Evolutionary conservation across 2,329 filamentous ascomycete species (phyloP).

Genomic region (Lachnellula occidentalis): DNA sequence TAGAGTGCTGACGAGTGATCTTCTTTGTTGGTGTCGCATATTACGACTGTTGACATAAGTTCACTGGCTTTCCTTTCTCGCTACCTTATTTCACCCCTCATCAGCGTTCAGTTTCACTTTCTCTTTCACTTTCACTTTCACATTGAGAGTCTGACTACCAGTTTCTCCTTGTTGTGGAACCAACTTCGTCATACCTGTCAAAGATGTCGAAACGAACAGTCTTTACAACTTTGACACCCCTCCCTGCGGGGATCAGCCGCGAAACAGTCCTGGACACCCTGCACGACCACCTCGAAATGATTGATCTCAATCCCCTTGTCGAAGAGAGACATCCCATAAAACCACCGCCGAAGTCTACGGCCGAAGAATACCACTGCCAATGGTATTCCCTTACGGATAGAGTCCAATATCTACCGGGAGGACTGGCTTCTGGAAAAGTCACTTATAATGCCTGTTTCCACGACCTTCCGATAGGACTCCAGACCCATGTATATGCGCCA

Average conservation of each 20-base stretch:
- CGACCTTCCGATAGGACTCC: slow-evolving; percentile 64
- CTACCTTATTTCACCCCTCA: background rate
- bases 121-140: background rate
- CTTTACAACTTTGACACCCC: slow-evolving; percentile 74
- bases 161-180: background rate
- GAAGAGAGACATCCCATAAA: slow-evolving; percentile 64
- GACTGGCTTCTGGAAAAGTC: slow-evolving; percentile 58
- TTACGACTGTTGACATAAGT: background rate
- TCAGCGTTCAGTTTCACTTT: no score
- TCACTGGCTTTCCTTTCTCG: background rate
- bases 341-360: slow-evolving; percentile 58
- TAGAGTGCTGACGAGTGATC: background rate
- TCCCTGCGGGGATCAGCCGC: slow-evolving; percentile 63
- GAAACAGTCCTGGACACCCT: slow-evolving; percentile 69
- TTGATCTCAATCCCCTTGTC: slow-evolving; percentile 81
- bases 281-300: slow-evolving; percentile 76
- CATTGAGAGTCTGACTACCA: background rate
- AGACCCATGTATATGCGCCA: slow-evolving; percentile 81
- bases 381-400: slow-evolving; percentile 81
- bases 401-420: slow-evolving; percentile 67
- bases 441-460: slow-evolving; percentile 78
- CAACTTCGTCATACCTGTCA: background rate
- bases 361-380: slow-evolving; percentile 64
- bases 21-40: background rate
- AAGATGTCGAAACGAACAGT: slow-evolving; percentile 39